These are phyloP conservation scores for Phoenix roebelenii DNA, from an alignment of 176 grass and related monocot species.

Conservation along the genomic window DNA sequence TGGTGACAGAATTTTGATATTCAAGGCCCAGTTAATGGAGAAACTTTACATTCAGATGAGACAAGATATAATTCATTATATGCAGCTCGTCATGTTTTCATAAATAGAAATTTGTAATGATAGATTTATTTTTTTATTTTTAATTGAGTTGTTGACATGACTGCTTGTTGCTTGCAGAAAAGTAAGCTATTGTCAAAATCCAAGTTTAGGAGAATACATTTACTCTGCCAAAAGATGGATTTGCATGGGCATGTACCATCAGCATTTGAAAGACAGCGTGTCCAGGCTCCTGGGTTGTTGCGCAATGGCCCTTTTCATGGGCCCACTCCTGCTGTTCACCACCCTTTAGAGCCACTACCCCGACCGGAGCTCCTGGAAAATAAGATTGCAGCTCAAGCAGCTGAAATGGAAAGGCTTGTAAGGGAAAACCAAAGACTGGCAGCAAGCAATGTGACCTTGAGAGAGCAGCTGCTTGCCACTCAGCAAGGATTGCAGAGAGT, in stretches of 20 bases:
- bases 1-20: no score
- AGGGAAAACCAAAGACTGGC: constrained; percentile 72
- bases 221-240: constrained; percentile 39
- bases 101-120: no score
- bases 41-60: no score
- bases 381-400: constrained; percentile 52
- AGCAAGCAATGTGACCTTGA: constrained; percentile 56
- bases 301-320: constrained; percentile 47
- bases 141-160: no score
- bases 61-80: no score
- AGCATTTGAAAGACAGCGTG: constrained; percentile 29
- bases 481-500: constrained; percentile 70
- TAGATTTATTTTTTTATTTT: no score
- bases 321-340: background rate
- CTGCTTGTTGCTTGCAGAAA: no score
- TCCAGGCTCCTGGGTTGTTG: constrained; percentile 44
- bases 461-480: constrained; percentile 69
- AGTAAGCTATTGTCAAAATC: no score
- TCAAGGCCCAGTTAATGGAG: no score
- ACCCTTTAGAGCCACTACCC: no score
- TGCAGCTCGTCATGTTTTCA: no score
- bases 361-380: constrained; percentile 18
- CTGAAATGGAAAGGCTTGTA: constrained; percentile 64
- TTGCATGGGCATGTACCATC: constrained; percentile 30
- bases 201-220: no score